Evolutionary conservation across 805 yeast genomes (phyloP), one percentile per base, ranked within the genome.

Genomic region (Zygoascus flipseniorum): DNA sequence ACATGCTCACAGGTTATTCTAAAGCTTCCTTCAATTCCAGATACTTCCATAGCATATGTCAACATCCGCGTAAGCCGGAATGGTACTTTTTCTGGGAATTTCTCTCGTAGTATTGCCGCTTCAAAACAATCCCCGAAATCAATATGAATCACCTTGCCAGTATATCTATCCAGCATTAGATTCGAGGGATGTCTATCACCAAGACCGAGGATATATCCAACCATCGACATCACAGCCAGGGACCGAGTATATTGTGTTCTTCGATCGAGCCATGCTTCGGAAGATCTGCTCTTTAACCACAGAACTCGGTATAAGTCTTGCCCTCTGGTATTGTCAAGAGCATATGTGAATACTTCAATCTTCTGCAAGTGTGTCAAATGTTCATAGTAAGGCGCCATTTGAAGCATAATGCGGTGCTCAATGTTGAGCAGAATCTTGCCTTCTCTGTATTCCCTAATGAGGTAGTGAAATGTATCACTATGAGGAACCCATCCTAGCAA

Each of bases 51-150:
- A 0, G 98, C 99, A 68, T 89, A 89, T 20, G 95, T 89, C 59
- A 95, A 76, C 99, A 93, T 93, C 69, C 99, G 76, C 0, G 99
- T 93, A 54, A 93, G 76, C 68, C 99, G 78, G 74, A 93, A 93
- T 8, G 99, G 99, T 23, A 93, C 99, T 68, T 90, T 92, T 64
- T 93, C 99, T 0, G 99, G 99, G 68, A 86, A 95, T 66, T 93
- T 93, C 61, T 95, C 99, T 60, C 99, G 80, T 56, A 93, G 72
- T 49, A 92, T 89, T 0, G 99, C 99, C 1, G 98, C 97, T 67
- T 93, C 99, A 65, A 93, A 93, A 78, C 99, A 93, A 67, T 93
- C 99, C 60, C 99, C 99, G 70, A 92, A 93, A 76, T 93, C 99
- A 70, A 93, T 92, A 66, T 93, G 99, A 41, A 93, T 80, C 50